phyloP scores from a whole-genome alignment of 176 grass and related monocot genomes.

The Carex littledalei region DNA sequence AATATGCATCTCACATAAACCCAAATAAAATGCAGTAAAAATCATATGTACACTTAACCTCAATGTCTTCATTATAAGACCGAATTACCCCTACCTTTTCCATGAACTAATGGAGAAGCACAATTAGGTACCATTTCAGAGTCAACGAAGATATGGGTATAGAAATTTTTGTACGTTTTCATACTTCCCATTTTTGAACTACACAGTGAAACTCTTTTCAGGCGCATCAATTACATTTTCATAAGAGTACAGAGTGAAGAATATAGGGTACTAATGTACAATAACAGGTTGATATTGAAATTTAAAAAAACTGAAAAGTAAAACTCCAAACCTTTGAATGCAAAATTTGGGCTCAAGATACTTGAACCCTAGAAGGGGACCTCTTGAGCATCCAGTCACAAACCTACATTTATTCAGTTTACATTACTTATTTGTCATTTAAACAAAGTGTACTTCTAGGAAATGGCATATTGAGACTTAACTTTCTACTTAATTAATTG shows the following conservation, averaged over 20 bases:
- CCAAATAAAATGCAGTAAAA: neutral
- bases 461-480: neutral
- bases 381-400: conserved; percentile 97
- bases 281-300: neutral
- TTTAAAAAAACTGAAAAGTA: neutral
- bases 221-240: conserved; percentile 42
- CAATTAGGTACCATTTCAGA: neutral
- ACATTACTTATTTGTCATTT: neutral
- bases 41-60: neutral
- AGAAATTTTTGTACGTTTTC: neutral
- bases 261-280: neutral
- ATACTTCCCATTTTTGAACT: neutral
- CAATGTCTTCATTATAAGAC: neutral
- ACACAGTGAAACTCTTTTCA: neutral
- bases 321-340: conserved; percentile 68
- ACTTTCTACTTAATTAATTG: neutral
- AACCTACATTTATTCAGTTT: conserved; percentile 49
- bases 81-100: neutral
- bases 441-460: neutral
- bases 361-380: conserved; percentile 94
- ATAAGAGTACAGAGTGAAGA: neutral
- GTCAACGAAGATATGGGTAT: neutral
- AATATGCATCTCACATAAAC: neutral
- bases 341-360: conserved; percentile 98
- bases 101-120: neutral